phyloP scores from a whole-genome alignment of 805 yeast genomes.

The Cyberlindnera nakhonratchasimensis region DNA sequence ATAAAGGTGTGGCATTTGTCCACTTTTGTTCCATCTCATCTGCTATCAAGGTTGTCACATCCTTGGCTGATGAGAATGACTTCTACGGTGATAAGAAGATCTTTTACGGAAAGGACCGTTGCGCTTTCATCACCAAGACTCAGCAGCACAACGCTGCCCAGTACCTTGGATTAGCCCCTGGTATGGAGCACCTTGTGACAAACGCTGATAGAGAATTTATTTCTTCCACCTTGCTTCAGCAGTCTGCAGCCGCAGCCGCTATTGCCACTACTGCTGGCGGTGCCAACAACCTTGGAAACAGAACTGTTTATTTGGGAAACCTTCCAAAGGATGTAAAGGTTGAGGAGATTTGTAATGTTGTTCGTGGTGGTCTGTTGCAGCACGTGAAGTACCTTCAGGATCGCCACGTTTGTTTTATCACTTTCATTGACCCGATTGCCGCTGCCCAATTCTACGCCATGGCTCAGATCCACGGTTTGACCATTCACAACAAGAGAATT shows the following conservation, averaged over 20 bases:
- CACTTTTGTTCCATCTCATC: slow-evolving; percentile 83
- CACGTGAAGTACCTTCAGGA: slow-evolving; percentile 76
- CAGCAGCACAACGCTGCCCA: slow-evolving; percentile 98
- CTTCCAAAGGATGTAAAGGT: slow-evolving; percentile 83
- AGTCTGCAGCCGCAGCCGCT: slow-evolving; percentile 96
- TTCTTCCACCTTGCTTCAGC: slow-evolving; percentile 80
- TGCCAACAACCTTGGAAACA: slow-evolving; percentile 83
- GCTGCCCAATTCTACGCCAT: slow-evolving; percentile 97
- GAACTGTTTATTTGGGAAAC: slow-evolving; percentile 90
- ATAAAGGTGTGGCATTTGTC: slow-evolving; percentile 84
- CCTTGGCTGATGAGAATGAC: slow-evolving; percentile 58
- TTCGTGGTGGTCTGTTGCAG: slow-evolving; percentile 91
- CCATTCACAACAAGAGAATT: slow-evolving; percentile 80
- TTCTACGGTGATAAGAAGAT: slow-evolving; percentile 77
- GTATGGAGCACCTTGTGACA: slow-evolving; percentile 75
- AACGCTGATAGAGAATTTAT: slow-evolving; percentile 57
- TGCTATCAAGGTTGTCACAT: slow-evolving; percentile 83
- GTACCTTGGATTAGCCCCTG: slow-evolving; percentile 86
- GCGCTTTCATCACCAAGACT: slow-evolving; percentile 90
- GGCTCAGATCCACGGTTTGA: slow-evolving; percentile 85
- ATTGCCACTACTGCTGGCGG: slow-evolving; percentile 96
- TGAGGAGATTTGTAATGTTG: slow-evolving; percentile 94
- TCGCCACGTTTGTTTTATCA: slow-evolving; percentile 88
- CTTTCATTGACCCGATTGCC: slow-evolving; percentile 94
- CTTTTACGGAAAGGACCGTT: slow-evolving; percentile 90